A percentile compares a stretch with the other conserved stretches of the same genome.
These are phyloP conservation scores for Ogataea trehalophila DNA, from an alignment of 805 yeast genomes.

Conservation along the genomic window DNA sequence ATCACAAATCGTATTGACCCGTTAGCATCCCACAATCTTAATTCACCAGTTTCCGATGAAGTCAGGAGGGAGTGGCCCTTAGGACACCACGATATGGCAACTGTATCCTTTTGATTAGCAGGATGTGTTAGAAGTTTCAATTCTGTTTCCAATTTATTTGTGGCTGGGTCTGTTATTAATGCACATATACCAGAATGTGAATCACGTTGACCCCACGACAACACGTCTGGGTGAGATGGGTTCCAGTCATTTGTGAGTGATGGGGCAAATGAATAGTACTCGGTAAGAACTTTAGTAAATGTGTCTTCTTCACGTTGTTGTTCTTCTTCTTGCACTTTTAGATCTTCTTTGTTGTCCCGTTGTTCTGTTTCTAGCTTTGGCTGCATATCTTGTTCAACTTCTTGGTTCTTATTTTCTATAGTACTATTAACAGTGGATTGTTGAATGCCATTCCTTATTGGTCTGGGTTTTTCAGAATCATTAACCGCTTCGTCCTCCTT, in stretches of 20 bases:
- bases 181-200: constrained; percentile 23
- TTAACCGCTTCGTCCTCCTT: not conserved
- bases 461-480: too few relatives aligned
- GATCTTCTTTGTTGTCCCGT: not conserved
- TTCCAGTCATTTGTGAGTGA: constrained; percentile 53
- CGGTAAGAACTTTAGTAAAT: constrained; percentile 36
- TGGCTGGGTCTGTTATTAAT: constrained; percentile 13
- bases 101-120: constrained; percentile 20
- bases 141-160: constrained; percentile 10
- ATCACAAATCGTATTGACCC: constrained; percentile 60
- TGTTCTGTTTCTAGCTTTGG: not conserved
- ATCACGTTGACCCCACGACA: constrained; percentile 50
- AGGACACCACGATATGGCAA: constrained; percentile 56
- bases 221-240: constrained; percentile 38
- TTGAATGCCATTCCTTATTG: too few relatives aligned
- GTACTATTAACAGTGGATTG: too few relatives aligned
- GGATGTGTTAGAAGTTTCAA: constrained; percentile 21
- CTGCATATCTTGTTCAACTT: not conserved
- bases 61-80: constrained; percentile 59
- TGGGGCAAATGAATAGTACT: constrained; percentile 36
- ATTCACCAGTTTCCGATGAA: constrained; percentile 64
- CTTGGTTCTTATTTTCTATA: too few relatives aligned
- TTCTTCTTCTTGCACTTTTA: not conserved
- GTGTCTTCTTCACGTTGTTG: constrained; percentile 11
- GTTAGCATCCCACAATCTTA: constrained; percentile 72